These are phyloP conservation scores for Penicillium sp. DNA, from an alignment of 2,329 filamentous ascomycete species.

Conservation along the genomic window DNA sequence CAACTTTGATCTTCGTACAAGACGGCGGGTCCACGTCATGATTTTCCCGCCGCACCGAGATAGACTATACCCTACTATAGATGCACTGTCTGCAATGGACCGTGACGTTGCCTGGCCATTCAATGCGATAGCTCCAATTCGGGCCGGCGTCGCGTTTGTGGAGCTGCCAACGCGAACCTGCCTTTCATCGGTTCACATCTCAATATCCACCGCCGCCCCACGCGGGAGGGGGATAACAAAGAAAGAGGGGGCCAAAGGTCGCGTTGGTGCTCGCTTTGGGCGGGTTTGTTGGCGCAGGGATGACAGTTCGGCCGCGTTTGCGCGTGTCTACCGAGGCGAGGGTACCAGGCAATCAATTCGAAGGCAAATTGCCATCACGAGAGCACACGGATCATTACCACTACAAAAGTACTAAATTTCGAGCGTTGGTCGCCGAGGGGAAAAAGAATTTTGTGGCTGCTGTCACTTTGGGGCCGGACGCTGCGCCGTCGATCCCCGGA, in stretches of 20 bases:
- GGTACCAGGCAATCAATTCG: neutral
- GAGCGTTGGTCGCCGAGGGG: neutral
- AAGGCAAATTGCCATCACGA: neutral
- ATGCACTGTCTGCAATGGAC: conserved; percentile 15
- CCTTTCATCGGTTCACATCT: conserved; percentile 9
- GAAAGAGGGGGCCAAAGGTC: neutral
- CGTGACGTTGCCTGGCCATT: conserved; percentile 13
- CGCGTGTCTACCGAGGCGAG: neutral
- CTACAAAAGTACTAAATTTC: neutral
- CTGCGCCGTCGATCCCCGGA: conserved; percentile 31
- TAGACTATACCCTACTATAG: conserved; percentile 10
- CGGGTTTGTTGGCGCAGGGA: neutral
- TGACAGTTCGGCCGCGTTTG: neutral
- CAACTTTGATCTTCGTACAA: neutral
- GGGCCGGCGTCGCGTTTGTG: conserved; percentile 17
- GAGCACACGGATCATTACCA: neutral
- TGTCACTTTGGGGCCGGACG: conserved; percentile 25
- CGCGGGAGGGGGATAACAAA: conserved; percentile 20
- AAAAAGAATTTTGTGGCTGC: conserved; percentile 15
- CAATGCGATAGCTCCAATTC: conserved; percentile 12
- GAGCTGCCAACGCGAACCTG: conserved; percentile 19
- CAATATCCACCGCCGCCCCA: conserved; percentile 16
- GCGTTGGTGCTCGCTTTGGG: neutral
- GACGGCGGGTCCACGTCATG: conserved; percentile 18
- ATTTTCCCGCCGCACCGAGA: conserved; percentile 3